phyloP scores from a whole-genome alignment of 2,329 filamentous ascomycete genomes.

The Talaromyces sp. region DNA sequence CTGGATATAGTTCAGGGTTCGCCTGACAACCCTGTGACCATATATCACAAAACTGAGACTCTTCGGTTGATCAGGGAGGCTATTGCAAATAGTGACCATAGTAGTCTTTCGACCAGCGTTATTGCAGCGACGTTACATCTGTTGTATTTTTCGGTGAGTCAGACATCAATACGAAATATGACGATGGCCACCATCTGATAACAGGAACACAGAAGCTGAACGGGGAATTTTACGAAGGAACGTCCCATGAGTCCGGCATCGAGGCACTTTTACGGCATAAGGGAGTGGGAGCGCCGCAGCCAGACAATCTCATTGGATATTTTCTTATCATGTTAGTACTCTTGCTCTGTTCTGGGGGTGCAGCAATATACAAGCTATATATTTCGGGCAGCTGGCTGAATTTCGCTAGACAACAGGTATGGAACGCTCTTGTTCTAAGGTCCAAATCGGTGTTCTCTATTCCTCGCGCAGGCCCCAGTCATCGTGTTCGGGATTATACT shows the following conservation, averaged over 20 bases:
- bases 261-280: conserved; percentile 13
- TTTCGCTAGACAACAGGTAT: conserved; percentile 9
- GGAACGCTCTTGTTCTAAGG: conserved; percentile 12
- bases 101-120: background rate
- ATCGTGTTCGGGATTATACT: background rate
- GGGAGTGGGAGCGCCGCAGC: conserved; percentile 4
- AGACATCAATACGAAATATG: background rate
- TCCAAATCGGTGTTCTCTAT: conserved; percentile 3
- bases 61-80: background rate
- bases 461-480: background rate
- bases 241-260: conserved; percentile 11
- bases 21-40: conserved; percentile 4
- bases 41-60: conserved; percentile 8
- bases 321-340: conserved; percentile 12
- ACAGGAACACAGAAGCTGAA: conserved; percentile 10
- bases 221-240: conserved; percentile 8
- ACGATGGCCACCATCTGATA: background rate
- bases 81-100: background rate
- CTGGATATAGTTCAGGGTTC: conserved; percentile 4
- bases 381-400: background rate
- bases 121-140: background rate
- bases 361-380: background rate
- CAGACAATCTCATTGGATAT: conserved; percentile 15
- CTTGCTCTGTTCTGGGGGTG: background rate
- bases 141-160: conserved; percentile 13